Conservation (phyloP, 345 rosid genomes). For the Sapria himalayana region DNA sequence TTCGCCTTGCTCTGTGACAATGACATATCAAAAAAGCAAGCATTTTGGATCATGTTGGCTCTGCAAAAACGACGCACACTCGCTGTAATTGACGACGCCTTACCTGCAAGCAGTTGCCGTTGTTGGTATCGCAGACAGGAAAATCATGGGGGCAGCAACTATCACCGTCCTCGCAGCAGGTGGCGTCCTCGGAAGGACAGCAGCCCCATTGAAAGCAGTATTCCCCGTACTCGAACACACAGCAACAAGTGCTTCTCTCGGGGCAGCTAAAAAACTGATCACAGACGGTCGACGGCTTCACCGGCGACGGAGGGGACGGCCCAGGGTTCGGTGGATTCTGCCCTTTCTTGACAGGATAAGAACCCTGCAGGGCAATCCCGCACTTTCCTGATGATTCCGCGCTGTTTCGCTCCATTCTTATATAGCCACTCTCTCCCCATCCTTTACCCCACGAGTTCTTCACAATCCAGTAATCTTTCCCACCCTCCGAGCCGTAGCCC, state of each 20-base stretch:
- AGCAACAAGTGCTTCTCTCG: constrained; percentile 72
- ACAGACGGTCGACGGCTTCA: constrained; percentile 50
- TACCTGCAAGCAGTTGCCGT: constrained; percentile 60
- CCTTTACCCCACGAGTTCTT: constrained; percentile 61
- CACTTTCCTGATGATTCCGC: constrained; percentile 32
- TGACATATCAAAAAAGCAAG: constrained; percentile 7
- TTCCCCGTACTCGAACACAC: constrained; percentile 32
- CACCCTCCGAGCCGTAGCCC: constrained; percentile 71
- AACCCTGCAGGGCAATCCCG: constrained; percentile 73
- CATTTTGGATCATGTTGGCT: too few relatives aligned
- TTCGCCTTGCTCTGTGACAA: constrained; percentile 62
- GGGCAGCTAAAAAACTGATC: constrained; percentile 52
- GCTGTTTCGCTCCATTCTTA: constrained; percentile 49
- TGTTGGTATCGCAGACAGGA: constrained; percentile 44
- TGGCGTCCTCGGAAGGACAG: constrained; percentile 72
- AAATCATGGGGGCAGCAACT: constrained; percentile 83
- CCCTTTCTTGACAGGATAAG: constrained; percentile 68
- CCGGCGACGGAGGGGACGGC: constrained; percentile 82
- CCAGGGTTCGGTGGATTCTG: constrained; percentile 90
- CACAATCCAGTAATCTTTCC: constrained; percentile 65
- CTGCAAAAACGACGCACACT: too few relatives aligned
- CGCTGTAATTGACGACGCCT: too few relatives aligned
- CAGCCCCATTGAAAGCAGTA: constrained; percentile 86
- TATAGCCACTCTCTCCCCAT: constrained; percentile 80
- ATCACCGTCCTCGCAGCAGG: constrained; percentile 61